Evolutionary conservation across 1,284 basidiomycete species (phyloP).

Genomic region (Moesziomyces globuligerus): DNA sequence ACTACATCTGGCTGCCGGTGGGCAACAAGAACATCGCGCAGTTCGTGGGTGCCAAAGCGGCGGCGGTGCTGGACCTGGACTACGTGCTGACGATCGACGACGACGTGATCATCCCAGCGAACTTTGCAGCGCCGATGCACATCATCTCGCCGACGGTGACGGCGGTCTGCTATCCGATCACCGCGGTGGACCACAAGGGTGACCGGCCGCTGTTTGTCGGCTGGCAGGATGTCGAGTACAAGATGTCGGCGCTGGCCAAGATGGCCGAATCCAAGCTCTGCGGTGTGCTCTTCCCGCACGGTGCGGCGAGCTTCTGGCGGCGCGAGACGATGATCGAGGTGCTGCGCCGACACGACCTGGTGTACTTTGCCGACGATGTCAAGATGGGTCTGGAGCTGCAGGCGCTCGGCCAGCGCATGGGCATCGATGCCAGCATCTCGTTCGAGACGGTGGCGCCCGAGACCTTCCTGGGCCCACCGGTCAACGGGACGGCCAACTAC

Average conservation of each 20-base stretch:
- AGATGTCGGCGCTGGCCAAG: slow-evolving; percentile 37
- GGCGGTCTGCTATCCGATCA: slow-evolving; percentile 41
- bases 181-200: slow-evolving; percentile 36
- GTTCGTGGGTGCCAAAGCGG: slow-evolving; percentile 36
- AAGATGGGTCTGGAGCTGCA: slow-evolving; percentile 43
- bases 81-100: slow-evolving; percentile 43
- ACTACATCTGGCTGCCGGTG: slow-evolving; percentile 40
- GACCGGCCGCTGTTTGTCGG: slow-evolving; percentile 38
- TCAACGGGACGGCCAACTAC: slow-evolving; percentile 22
- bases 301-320: slow-evolving; percentile 33
- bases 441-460: slow-evolving; percentile 37
- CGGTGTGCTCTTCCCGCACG: slow-evolving; percentile 40
- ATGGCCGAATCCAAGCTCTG: slow-evolving; percentile 32
- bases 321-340: slow-evolving; percentile 33
- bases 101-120: slow-evolving; percentile 40
- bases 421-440: slow-evolving; percentile 24
- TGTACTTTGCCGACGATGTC: slow-evolving; percentile 43
- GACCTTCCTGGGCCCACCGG: slow-evolving; percentile 33
- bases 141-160: slow-evolving; percentile 25
- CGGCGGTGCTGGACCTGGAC: slow-evolving; percentile 22
- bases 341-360: slow-evolving; percentile 24
- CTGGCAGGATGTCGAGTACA: slow-evolving; percentile 49
- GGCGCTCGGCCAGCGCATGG: slow-evolving; percentile 25
- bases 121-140: slow-evolving; percentile 40
- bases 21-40: slow-evolving; percentile 47